Percentiles rank a stretch among this genome's conserved stretches.
These are phyloP conservation scores for Hibiscus trionum DNA, from an alignment of 345 rosid species.

Conservation along the genomic window DNA sequence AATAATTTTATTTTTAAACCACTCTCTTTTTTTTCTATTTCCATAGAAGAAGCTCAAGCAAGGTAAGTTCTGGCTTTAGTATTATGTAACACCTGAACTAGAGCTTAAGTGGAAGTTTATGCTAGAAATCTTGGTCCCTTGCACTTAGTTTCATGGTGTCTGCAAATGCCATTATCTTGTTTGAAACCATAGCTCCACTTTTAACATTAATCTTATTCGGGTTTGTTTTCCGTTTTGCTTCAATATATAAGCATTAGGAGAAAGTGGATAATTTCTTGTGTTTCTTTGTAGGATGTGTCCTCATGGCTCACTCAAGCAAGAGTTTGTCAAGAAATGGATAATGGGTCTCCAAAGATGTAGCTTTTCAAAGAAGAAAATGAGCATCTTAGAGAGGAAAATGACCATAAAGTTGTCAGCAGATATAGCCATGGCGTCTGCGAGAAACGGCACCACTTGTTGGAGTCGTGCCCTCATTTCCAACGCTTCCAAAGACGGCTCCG, in stretches of 20 bases:
- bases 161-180: constrained; percentile 12
- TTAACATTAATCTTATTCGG: background rate
- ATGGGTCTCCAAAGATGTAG: constrained; percentile 42
- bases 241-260: background rate
- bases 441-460: constrained; percentile 63
- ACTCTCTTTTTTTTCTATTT: background rate
- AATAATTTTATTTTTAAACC: background rate
- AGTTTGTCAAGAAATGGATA: constrained; percentile 78
- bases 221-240: background rate
- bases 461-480: constrained; percentile 66
- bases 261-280: background rate
- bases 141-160: constrained; percentile 21
- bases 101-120: background rate
- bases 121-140: background rate
- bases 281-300: constrained; percentile 36
- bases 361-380: constrained; percentile 35
- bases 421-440: constrained; percentile 72
- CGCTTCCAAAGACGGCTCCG: constrained; percentile 31
- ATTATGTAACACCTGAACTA: background rate
- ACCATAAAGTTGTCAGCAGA: constrained; percentile 83
- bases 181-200: constrained; percentile 19
- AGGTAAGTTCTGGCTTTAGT: background rate
- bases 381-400: constrained; percentile 52
- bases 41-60: constrained; percentile 1
- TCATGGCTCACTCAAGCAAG: constrained; percentile 44